Evolutionary conservation across 345 rosid genomes (phyloP).

Genomic region (Eucalyptus erythrocorys): DNA sequence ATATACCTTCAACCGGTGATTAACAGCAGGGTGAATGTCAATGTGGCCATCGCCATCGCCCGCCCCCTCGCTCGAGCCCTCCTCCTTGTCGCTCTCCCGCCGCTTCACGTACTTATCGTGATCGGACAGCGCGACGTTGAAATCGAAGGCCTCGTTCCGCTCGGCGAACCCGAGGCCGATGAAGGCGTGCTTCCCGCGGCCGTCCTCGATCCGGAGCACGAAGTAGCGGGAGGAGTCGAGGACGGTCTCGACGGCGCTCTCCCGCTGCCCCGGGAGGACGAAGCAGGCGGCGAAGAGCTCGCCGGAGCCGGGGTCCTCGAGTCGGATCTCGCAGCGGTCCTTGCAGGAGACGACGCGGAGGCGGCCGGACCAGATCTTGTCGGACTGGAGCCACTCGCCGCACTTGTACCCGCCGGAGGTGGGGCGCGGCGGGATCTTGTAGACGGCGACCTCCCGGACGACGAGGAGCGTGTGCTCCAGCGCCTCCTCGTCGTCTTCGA

Average conservation of each 20-base stretch:
- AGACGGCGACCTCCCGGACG: slow-evolving; percentile 87
- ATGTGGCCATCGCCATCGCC: slow-evolving; percentile 51
- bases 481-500: slow-evolving; percentile 88
- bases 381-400: slow-evolving; percentile 98
- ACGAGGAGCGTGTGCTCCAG: slow-evolving; percentile 92
- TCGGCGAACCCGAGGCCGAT: slow-evolving; percentile 89
- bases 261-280: slow-evolving; percentile 76
- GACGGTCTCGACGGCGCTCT: slow-evolving; percentile 84
- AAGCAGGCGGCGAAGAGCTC: slow-evolving; percentile 97
- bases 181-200: slow-evolving; percentile 89
- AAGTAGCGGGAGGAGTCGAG: slow-evolving; percentile 95
- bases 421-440: slow-evolving; percentile 89
- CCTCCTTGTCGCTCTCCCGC: slow-evolving; percentile 60
- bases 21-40: slow-evolving; percentile 96
- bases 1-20: slow-evolving; percentile 85
- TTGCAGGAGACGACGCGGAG: slow-evolving; percentile 94
- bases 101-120: slow-evolving; percentile 88
- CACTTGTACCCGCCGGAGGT: slow-evolving; percentile 98
- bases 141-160: slow-evolving; percentile 98
- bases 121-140: slow-evolving; percentile 96
- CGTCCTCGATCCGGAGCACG: slow-evolving; percentile 94
- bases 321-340: slow-evolving; percentile 96
- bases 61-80: slow-evolving; percentile 41
- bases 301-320: slow-evolving; percentile 85
- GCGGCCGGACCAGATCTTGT: slow-evolving; percentile 98